Base-by-base conservation (phyloP, 176 grass and related monocot species). In the Musa schizocarpa region DNA sequence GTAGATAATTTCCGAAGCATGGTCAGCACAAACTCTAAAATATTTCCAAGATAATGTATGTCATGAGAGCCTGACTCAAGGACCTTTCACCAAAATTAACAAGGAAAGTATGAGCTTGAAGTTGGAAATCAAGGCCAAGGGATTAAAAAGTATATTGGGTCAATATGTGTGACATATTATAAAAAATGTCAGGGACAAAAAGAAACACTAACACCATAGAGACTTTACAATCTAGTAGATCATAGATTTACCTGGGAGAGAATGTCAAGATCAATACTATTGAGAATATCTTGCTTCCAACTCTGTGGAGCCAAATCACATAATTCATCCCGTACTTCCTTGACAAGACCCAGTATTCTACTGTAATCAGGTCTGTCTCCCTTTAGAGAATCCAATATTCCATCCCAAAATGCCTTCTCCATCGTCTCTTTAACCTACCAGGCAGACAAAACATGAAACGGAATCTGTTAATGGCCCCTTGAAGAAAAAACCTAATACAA, bases 351-450 rank as follows among this genome's bases (percentile, higher is more conserved):
- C 64, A 99, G 66, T 63, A 99, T 57, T 54, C 84, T 83, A 72
- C 71, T 84, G 52, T 89, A 94, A 69, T 99, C 84, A 72, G 95
- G 90, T 56, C 63, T 83, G 72, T 94, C 88, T 80, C 81, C 88
- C 76, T 69, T 84, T 79, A 99, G 71, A 4, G 86, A 85, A 50
- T 92, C 82, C 53, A 88, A 83, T 64, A 99, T 82, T 64, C 78
- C 29, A 73, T 99, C 91, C 95, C 95, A 99, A 76, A 94, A 99
- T 56, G 88, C 91, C 70, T 81, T 94, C 70, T 94, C 84, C 88
- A 99, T 99, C 34, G 83, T 85, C 79, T 89, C 88, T 84, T 78
- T 92, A 65, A 99, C 85, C 81, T 82, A 49, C 55, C 74, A 93
- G 26, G 52, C 72, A 49, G 53, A 69, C 24, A 22, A 66, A 88